Evolutionary conservation across 441 rosid genomes (phyloP), one percentile per base, ranked within the genome.

Genomic region (Erodium texanum): DNA sequence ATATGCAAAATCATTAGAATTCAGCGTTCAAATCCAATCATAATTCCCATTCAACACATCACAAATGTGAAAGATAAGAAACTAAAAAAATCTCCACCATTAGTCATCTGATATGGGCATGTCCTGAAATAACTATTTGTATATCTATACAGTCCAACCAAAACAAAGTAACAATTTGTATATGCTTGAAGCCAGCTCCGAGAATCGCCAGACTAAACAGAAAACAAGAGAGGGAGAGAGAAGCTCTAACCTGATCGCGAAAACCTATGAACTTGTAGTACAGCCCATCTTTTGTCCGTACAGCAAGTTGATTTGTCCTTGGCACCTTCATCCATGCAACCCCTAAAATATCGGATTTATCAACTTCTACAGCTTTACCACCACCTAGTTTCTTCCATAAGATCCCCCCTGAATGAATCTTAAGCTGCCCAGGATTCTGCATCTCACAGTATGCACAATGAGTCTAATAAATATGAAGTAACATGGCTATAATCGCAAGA

Each of bases 331-430:
- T 94, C 99, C 97, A 94, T 68, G 89, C 76, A 62, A 94, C 75
- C 66, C 87, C 87, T 0, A 74, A 78, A 71, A 94, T 82, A 75
- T 91, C 96, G 65, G 88, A 71, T 80, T 87, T 89, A 67, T 88
- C 96, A 52, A 94, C 96, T 83, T 91, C 97, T 22, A 91, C 96
- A 56, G 92, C 90, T 77, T 91, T 94, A 24, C 97, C 99, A 68
- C 99, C 99, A 18, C 97, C 99, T 79, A 78, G 92, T 79, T 92
- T 94, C 92, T 89, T 94, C 99, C 99, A 94, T 70, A 76, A 75
- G 58, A 94, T 88, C 0, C 96, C 96, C 64, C 95, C 92, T 0
- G 91, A 80, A 76, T 65, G 75, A 15, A 94, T 81, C 75, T 86
- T 94, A 38, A 89, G 85, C 67, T 88, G 92, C 3, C 99, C 99